These are phyloP conservation scores for Zychaea mexicana DNA, from an alignment of 371 early-diverging fungal species.

Conservation along the genomic window DNA sequence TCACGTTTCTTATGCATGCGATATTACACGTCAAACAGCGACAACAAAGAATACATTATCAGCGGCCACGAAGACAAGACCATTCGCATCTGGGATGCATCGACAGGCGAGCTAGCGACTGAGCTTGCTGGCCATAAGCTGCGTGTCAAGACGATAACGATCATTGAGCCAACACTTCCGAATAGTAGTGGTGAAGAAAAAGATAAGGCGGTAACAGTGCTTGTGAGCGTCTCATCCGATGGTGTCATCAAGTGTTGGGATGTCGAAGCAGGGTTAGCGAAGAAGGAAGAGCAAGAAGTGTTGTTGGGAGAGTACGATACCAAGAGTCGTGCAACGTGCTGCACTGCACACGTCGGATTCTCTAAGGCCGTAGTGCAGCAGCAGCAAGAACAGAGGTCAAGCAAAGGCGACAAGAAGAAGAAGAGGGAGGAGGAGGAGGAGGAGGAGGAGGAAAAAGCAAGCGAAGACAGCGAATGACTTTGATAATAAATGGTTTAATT, in stretches of 20 bases:
- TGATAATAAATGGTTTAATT: too few relatives aligned
- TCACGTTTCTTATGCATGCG: constrained; percentile 52
- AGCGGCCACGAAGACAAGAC: constrained; percentile 77
- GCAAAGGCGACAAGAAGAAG: constrained; percentile 2
- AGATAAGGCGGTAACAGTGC: constrained; percentile 38
- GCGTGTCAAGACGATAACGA: constrained; percentile 46
- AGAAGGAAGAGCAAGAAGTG: constrained; percentile 15
- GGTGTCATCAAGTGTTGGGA: constrained; percentile 77
- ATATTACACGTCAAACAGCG: constrained; percentile 41
- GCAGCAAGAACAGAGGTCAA: too few relatives aligned
- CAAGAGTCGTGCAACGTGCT: constrained; percentile 70
- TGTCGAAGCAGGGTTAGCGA: constrained; percentile 36
- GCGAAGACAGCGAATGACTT: too few relatives aligned
- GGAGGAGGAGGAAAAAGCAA: too few relatives aligned
- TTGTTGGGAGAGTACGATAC: constrained; percentile 66
- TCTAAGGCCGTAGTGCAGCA: background rate
- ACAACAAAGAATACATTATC: constrained; percentile 62
- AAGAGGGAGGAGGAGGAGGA: background rate
- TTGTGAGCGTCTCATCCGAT: constrained; percentile 72
- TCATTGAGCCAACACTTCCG: constrained; percentile 32
- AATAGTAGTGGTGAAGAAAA: too few relatives aligned
- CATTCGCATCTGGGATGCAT: constrained; percentile 64
- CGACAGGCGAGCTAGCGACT: constrained; percentile 56
- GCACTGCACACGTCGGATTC: constrained; percentile 45
- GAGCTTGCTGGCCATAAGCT: constrained; percentile 63